These are phyloP conservation scores for Podospora comata DNA, from an alignment of 495 filamentous ascomycete genomes.

Conservation along the genomic window DNA sequence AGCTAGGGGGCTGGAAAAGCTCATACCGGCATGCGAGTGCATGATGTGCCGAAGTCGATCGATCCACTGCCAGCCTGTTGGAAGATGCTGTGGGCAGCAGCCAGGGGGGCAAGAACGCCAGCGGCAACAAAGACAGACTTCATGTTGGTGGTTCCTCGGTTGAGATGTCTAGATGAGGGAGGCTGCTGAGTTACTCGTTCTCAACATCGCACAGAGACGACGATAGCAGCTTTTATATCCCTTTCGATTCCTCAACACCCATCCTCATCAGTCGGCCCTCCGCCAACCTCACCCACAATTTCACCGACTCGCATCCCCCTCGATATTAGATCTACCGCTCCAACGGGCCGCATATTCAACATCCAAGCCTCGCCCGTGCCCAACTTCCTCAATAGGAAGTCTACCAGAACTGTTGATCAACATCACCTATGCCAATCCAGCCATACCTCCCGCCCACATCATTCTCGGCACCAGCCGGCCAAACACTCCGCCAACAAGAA, in stretches of 20 bases:
- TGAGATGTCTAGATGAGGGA: neutral
- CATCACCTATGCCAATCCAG: neutral
- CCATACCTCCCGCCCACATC: neutral
- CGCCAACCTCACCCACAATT: neutral
- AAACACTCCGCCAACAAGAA: neutral
- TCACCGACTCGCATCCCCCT: slow-evolving; percentile 2
- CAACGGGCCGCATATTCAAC: slow-evolving; percentile 6
- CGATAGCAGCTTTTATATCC: neutral
- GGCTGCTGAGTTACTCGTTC: neutral
- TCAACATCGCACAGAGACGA: neutral
- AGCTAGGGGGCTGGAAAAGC: slow-evolving; percentile 28
- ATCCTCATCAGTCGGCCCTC: neutral
- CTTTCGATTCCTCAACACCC: neutral
- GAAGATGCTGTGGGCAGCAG: slow-evolving; percentile 39
- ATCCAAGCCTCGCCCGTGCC: neutral
- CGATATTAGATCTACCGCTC: slow-evolving; percentile 19
- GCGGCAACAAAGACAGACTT: slow-evolving; percentile 16
- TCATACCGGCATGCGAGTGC: slow-evolving; percentile 31
- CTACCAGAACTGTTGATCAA: neutral
- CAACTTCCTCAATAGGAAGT: neutral
- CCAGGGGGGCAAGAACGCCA: slow-evolving; percentile 19
- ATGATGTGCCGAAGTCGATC: slow-evolving; percentile 22
- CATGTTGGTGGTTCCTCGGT: slow-evolving; percentile 3
- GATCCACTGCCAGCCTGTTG: slow-evolving; percentile 34
- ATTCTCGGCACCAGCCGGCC: neutral